Percentiles rank a stretch among this genome's conserved stretches.
phyloP scores from a whole-genome alignment of 2,329 filamentous ascomycete genomes.

The Fusarium sp. region DNA sequence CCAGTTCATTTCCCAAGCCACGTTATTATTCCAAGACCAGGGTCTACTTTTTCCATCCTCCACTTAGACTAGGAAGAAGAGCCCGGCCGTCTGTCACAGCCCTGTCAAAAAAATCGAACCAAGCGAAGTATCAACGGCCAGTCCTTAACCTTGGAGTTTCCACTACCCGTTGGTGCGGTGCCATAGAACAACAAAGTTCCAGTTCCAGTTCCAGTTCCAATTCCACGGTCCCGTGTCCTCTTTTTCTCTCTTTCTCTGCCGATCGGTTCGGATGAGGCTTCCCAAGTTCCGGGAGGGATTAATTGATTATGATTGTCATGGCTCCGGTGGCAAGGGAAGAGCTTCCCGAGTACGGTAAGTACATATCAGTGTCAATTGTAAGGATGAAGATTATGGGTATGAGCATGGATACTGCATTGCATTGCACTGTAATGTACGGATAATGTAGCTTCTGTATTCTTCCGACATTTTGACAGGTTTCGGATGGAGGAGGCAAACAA shows the following conservation, averaged over 20 bases:
- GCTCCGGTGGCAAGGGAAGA: slow-evolving; percentile 23
- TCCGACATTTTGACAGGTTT: slow-evolving; percentile 38
- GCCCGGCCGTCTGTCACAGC: slow-evolving; percentile 37
- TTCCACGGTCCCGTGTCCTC: slow-evolving; percentile 38
- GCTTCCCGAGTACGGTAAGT: slow-evolving; percentile 28
- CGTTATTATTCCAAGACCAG: slow-evolving; percentile 30
- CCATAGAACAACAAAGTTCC: not conserved
- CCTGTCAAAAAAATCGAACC: slow-evolving; percentile 22
- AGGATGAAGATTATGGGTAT: slow-evolving; percentile 6
- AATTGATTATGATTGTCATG: slow-evolving; percentile 20
- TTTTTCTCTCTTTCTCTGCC: slow-evolving; percentile 22
- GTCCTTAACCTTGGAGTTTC: slow-evolving; percentile 21
- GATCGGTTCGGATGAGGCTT: slow-evolving; percentile 43
- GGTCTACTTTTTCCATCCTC: not conserved
- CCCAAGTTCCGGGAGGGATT: slow-evolving; percentile 33
- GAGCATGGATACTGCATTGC: not conserved
- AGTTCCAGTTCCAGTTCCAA: slow-evolving; percentile 7
- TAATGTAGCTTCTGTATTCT: slow-evolving; percentile 4
- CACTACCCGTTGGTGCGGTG: slow-evolving; percentile 33
- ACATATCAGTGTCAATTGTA: not conserved
- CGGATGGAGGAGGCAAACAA: slow-evolving; percentile 18
- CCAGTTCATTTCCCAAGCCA: slow-evolving; percentile 36
- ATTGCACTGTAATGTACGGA: not conserved
- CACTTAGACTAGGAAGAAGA: slow-evolving; percentile 6
- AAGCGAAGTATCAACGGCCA: not conserved